These are phyloP conservation scores for Imleria badia DNA, from an alignment of 768 basidiomycete genomes.

Conservation along the genomic window DNA sequence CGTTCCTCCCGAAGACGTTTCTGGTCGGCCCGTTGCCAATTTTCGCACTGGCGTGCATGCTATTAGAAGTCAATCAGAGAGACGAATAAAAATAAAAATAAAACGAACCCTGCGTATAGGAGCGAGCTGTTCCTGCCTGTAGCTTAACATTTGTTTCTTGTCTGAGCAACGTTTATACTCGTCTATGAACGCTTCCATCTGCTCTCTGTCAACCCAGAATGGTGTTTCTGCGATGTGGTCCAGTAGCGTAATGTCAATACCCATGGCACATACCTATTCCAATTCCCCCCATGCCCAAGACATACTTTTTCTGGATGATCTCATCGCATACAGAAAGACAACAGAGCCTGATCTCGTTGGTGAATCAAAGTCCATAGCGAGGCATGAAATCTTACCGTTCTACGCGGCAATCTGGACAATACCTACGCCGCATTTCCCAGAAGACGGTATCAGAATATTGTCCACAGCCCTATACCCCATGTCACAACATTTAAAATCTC, in stretches of 20 bases:
- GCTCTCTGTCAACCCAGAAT: conserved; percentile 6
- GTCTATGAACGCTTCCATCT: conserved; percentile 9
- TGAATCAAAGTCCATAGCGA: not conserved
- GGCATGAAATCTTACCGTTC: not conserved
- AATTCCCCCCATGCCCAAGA: not conserved
- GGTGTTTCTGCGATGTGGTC: not conserved
- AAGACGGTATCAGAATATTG: not conserved
- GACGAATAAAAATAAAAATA: not conserved
- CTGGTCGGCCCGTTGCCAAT: not conserved
- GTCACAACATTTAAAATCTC: not conserved
- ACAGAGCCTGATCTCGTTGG: not conserved
- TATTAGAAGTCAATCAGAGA: not conserved
- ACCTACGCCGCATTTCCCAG: conserved; percentile 16
- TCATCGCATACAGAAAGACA: not conserved
- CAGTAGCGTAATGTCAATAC: not conserved
- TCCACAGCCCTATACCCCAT: conserved; percentile 8
- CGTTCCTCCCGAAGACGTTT: not conserved
- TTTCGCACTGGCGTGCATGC: conserved; percentile 5
- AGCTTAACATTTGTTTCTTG: not conserved
- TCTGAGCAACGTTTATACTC: not conserved
- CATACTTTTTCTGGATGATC: not conserved
- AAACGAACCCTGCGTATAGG: not conserved
- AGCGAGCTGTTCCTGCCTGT: not conserved
- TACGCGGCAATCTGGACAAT: conserved; percentile 2
- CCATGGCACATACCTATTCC: not conserved